Base-by-base conservation (phyloP, 2,329 filamentous ascomycete genomes). In the Sclerotinia trifoliorum region DNA sequence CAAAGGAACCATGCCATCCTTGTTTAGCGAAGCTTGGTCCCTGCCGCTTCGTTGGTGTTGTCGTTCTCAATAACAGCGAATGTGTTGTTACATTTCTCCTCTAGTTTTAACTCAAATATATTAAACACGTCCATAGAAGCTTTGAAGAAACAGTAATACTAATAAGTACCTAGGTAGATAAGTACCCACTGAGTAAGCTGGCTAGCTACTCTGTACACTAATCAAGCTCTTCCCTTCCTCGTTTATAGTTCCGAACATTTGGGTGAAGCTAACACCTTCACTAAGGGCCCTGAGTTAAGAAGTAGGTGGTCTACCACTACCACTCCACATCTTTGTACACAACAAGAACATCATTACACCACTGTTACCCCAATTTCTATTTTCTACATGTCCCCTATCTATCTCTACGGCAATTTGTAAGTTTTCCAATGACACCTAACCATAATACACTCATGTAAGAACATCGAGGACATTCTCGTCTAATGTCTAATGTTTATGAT, bases 1-100 rank as follows among this genome's bases (percentile, higher is more conserved):
- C 58, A 48, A 35, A 24, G 26, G 54, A 56, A 39, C 54, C 54
- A 32, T 56, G 54, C 54, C 54, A 29, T 44, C 44, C 46, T 51
- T 62, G 6, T 21, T 29, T 62, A 26, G 46, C 46, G 60, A 39
- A 39, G n/a, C 51, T 51, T 32, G 46, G 46, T 51, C 46, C 60
- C 21, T 62, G 60, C 60, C 46, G 60, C 46, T 51, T 62, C 15
- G 39, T 39, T 42, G 39, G 39, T 42, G 11, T 42, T 42, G 39
- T 42, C 39, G 39, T 15, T 11, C 26, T 24, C 54, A 48, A 61
- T 24, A 61, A 26, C 58, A 61, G 44, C 55, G n/a, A 24, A 32
- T n/a, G 54, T 21, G 44, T 35, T 49, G 29, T 48, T 39, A 13
- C 5, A 24, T 24, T 56, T 32, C 32, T 57, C 15, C 55, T 57